Percentiles rank a stretch among this genome's conserved stretches.
Evolutionary conservation across 768 basidiomycete species (phyloP).

Genomic region (Boletales sp.): DNA sequence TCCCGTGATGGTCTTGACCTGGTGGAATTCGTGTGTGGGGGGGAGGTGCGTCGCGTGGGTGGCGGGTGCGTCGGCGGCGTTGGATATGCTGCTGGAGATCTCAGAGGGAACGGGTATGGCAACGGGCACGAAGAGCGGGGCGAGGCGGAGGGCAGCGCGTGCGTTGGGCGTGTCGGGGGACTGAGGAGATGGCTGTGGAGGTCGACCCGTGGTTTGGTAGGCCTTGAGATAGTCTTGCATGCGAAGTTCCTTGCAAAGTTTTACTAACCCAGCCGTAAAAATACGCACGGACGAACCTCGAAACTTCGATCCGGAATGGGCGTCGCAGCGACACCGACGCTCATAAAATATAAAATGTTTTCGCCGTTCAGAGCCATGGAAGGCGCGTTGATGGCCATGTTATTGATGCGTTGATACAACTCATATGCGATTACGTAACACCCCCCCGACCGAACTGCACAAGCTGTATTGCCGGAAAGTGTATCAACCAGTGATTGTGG

Average conservation of each 20-base stretch:
- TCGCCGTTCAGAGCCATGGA: constrained; percentile 1
- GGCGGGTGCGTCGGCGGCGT: constrained; percentile 1
- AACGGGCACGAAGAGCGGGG: constrained; percentile 49
- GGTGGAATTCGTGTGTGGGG: constrained; percentile 23
- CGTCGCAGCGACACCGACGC: constrained; percentile 17
- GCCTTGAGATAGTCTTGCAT: constrained; percentile 51
- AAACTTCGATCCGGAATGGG: constrained; percentile 20
- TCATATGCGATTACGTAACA: constrained; percentile 13
- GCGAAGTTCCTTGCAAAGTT: constrained; percentile 46
- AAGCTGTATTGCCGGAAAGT: too few relatives aligned
- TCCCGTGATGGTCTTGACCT: constrained; percentile 15
- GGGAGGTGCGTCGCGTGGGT: constrained; percentile 15
- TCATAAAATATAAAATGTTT: constrained; percentile 27
- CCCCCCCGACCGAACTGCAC: too few relatives aligned
- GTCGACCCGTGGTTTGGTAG: constrained; percentile 42
- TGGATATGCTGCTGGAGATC: neutral
- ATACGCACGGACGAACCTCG: constrained; percentile 19
- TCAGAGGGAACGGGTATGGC: constrained; percentile 16
- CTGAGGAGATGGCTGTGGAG: constrained; percentile 48
- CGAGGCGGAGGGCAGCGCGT: constrained; percentile 44
- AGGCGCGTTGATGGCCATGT: too few relatives aligned
- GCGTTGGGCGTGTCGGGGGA: constrained; percentile 42
- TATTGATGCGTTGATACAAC: neutral
- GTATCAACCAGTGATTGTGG: too few relatives aligned
- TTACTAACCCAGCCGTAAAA: neutral